These are phyloP conservation scores for Colletotrichum sp. DNA, from an alignment of 2,329 filamentous ascomycete genomes.

Conservation along the genomic window DNA sequence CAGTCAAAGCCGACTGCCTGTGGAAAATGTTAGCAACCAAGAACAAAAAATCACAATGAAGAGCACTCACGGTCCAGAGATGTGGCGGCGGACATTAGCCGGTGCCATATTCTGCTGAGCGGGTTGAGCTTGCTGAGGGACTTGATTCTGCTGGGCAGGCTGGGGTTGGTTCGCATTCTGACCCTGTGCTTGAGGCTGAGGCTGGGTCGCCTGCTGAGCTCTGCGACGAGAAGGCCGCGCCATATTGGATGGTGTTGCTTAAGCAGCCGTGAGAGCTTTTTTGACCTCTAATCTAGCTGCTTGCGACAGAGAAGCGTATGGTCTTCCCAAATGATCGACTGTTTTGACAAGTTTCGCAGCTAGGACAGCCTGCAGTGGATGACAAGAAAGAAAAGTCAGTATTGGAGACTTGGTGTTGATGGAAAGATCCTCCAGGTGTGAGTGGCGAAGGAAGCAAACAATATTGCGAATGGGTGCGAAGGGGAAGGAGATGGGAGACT, in stretches of 20 bases:
- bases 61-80: conserved; percentile 15
- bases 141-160: background rate
- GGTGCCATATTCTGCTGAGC: background rate
- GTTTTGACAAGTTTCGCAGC: background rate
- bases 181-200: conserved; percentile 1
- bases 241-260: background rate
- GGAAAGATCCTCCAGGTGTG: background rate
- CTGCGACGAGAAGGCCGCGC: background rate
- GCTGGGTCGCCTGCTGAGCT: background rate
- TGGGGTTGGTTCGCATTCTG: background rate
- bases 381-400: background rate
- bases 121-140: background rate
- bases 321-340: background rate
- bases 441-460: background rate
- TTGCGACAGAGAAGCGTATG: background rate
- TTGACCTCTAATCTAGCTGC: background rate
- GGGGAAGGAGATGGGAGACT: background rate
- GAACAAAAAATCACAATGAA: background rate
- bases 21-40: background rate
- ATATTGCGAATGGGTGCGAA: background rate
- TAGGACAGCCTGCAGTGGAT: background rate
- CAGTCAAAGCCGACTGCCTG: conserved; percentile 57
- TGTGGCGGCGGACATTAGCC: conserved; percentile 3
- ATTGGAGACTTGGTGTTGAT: background rate
- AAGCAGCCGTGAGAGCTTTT: too few relatives aligned